A percentile compares a stretch with the other conserved stretches of the same genome.
Evolutionary conservation across 345 rosid species (phyloP).

Genomic region (Dovyalis caffra): DNA sequence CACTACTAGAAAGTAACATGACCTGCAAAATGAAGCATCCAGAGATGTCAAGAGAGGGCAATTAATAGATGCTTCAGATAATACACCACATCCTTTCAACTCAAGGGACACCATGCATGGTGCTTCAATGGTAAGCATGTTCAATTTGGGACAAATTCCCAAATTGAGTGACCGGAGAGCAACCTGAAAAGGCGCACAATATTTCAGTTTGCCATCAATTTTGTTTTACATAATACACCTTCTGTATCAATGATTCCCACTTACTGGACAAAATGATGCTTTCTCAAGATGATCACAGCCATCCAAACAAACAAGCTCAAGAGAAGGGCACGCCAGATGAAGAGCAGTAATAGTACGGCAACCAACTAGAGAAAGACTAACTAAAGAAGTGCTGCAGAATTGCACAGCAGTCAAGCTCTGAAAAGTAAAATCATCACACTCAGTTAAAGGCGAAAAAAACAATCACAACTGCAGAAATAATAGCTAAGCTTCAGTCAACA

Average conservation of each 20-base stretch:
- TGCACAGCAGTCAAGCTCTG: conserved; percentile 81
- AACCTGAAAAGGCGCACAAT: conserved; percentile 48
- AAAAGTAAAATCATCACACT: conserved; percentile 12
- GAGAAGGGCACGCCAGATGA: conserved; percentile 74
- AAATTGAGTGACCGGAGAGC: conserved; percentile 83
- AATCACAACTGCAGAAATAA: not conserved
- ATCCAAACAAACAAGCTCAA: conserved; percentile 82
- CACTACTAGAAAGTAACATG: conserved; percentile 3
- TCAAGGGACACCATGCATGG: conserved; percentile 78
- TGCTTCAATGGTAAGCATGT: conserved; percentile 68
- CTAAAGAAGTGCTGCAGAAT: conserved; percentile 72
- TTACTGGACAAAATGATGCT: conserved; percentile 89
- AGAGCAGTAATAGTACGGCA: conserved; percentile 79
- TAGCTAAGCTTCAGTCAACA: not conserved
- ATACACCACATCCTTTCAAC: conserved; percentile 93
- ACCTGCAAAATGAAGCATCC: conserved; percentile 99
- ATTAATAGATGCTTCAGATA: conserved; percentile 73
- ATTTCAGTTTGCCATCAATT: not conserved
- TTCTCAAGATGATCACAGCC: conserved; percentile 96
- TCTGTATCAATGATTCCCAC: conserved; percentile 18
- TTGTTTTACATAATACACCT: not conserved
- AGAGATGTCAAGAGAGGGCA: conserved; percentile 83
- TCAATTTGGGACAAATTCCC: conserved; percentile 95
- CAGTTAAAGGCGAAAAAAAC: conserved; percentile 2
- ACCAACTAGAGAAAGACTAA: conserved; percentile 87